Evolutionary conservation across 805 yeast species (phyloP).

Genomic region (Metschnikowia kunwiensis): DNA sequence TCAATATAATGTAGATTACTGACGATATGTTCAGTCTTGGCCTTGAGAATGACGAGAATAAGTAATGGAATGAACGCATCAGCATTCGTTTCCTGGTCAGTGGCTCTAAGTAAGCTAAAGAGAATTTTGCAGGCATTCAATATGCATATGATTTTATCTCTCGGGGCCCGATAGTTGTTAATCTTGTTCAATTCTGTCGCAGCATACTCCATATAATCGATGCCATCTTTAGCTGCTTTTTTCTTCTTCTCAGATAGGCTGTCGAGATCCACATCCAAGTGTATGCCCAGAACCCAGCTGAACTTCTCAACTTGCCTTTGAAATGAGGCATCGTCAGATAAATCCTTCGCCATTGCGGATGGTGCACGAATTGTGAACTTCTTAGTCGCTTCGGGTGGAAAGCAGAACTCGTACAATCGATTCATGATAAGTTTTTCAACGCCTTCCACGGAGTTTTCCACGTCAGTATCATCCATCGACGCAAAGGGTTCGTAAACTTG

Average conservation of each 20-base stretch:
- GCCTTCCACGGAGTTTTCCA: conserved; percentile 82
- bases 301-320: conserved; percentile 54
- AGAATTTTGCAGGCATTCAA: conserved; percentile 90
- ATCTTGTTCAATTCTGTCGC: conserved; percentile 72
- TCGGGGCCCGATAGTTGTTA: conserved; percentile 82
- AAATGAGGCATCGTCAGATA: conserved; percentile 55
- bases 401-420: conserved; percentile 70
- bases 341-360: conserved; percentile 50
- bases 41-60: conserved; percentile 71
- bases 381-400: conserved; percentile 67
- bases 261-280: conserved; percentile 65
- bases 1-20: conserved; percentile 85
- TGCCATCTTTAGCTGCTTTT: conserved; percentile 10
- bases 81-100: conserved; percentile 74
- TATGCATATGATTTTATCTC: conserved; percentile 90
- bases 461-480: conserved; percentile 50
- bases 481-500: conserved; percentile 68
- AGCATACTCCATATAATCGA: conserved; percentile 57
- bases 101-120: conserved; percentile 76
- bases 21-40: conserved; percentile 60
- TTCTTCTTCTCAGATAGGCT: conserved; percentile 35
- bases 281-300: conserved; percentile 69
- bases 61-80: conserved; percentile 90
- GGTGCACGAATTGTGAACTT: conserved; percentile 9
- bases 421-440: conserved; percentile 92